Conservation (phyloP, 1,284 basidiomycete species). For the Irpex rosettiformis region DNA sequence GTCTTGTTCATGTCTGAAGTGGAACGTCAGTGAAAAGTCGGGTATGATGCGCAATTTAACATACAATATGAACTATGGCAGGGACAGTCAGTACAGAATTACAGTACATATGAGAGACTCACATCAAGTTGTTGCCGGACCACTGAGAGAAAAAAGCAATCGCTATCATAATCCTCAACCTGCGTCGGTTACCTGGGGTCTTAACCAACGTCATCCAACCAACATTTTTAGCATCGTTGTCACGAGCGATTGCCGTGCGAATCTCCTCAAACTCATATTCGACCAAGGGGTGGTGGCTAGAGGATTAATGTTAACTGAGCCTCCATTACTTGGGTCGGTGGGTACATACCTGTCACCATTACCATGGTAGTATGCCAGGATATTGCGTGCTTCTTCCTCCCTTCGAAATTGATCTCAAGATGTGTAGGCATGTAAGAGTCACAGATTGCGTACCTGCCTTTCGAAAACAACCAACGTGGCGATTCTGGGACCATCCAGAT, state of each 20-base stretch:
- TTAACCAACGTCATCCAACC: conserved; percentile 48
- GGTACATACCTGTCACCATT: conserved; percentile 43
- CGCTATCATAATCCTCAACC: conserved; percentile 52
- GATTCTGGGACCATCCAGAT: conserved; percentile 59
- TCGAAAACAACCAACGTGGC: conserved; percentile 56
- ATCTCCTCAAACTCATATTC: conserved; percentile 62
- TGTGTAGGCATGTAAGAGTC: not conserved
- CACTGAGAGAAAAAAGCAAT: conserved; percentile 64
- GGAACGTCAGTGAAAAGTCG: not conserved
- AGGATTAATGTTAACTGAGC: not conserved
- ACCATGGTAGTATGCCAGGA: conserved; percentile 53
- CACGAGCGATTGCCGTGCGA: conserved; percentile 48
- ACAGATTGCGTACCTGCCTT: conserved; percentile 36
- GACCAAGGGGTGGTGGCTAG: conserved; percentile 52
- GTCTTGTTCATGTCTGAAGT: conserved; percentile 47
- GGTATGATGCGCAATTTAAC: conserved; percentile 3
- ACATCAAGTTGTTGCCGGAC: conserved; percentile 63
- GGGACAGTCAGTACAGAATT: conserved; percentile 1
- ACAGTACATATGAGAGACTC: conserved; percentile 14
- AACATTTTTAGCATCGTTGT: conserved; percentile 39
- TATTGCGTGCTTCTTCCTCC: conserved; percentile 43
- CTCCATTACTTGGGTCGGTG: not conserved
- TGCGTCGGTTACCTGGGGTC: conserved; percentile 50
- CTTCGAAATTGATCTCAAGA: conserved; percentile 15
- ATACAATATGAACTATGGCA: conserved; percentile 28